Base-by-base conservation (phyloP, 139 green algal genomes). In the Yamagishiella unicocca region DNA sequence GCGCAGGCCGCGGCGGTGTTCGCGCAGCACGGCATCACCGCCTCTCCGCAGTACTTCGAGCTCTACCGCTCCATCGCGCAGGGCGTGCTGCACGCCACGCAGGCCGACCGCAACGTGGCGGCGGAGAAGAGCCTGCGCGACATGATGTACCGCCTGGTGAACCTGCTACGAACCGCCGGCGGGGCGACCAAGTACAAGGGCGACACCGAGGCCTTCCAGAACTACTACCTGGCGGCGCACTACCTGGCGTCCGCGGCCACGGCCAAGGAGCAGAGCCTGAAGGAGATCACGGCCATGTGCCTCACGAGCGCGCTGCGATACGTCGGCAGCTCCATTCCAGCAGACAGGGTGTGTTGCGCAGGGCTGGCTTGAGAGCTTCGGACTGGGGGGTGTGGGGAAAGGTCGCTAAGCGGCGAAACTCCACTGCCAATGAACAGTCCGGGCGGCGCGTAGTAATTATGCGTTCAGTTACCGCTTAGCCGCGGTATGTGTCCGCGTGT, bases 31-130 rank as follows among this genome's bases (percentile, higher is more conserved):
- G 93, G 93, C 50, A 86, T 92, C 25, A 79, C 53, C 24, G 42
- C 80, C 2, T 86, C 90, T 10, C 84, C 90, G 24, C 67, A 76
- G 50, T 90, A 95, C 62, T 94, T 93, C 55, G 92, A 95, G 70
- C 89, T 97, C 68, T 96, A 97, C 90, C 64, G 82, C 40, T 89
- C 93, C 46, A 91, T 97, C 35, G 92, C 90, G 35, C 55, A 84
- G 29, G 93, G 90, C 45, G 90, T 97, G 54, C 90, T 97, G 74
- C 84, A 88, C 50, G 21, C 76, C 82, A 45, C n/a, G 82, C 61
- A 73, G 77, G 46, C 54, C 46, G 80, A 91, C 58, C 82, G 91
- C 50, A 83, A 62, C 43, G 17, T 46, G 27, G 87, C 74, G 37
- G 88, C 83, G 19, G 94, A 95, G 76, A 10, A 85, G 84, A 67